Percentiles rank a stretch among this genome's conserved stretches.
phyloP scores from a whole-genome alignment of 176 grass and related monocot species.

The Hyparrhenia diplandra region DNA sequence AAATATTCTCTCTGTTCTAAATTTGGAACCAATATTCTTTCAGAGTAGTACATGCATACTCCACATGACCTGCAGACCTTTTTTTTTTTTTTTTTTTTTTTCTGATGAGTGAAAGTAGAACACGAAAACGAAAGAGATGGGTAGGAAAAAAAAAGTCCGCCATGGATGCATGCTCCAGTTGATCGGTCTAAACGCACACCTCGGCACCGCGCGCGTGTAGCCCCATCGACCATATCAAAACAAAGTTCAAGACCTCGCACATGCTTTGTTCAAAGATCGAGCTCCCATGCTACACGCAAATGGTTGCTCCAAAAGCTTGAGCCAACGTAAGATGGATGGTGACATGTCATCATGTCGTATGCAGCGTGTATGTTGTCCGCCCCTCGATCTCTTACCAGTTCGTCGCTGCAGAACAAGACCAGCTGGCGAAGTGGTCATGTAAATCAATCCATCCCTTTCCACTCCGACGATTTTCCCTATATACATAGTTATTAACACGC shows the following conservation, averaged over 20 bases:
- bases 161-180: background rate
- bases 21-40: too few relatives aligned
- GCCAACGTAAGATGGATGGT: background rate
- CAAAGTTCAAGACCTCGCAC: background rate
- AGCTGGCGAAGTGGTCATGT: background rate
- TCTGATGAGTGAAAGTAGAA: too few relatives aligned
- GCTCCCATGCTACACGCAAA: too few relatives aligned
- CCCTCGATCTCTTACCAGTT: conserved; percentile 12
- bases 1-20: too few relatives aligned
- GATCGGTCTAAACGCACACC: background rate
- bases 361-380: too few relatives aligned
- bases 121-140: background rate
- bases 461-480: too few relatives aligned
- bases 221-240: background rate
- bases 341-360: background rate
- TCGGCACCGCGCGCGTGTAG: background rate
- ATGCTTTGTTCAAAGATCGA: background rate
- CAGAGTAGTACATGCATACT: too few relatives aligned
- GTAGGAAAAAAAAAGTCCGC: background rate
- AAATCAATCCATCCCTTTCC: too few relatives aligned
- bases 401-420: background rate
- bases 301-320: too few relatives aligned
- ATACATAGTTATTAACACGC: too few relatives aligned
- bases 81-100: too few relatives aligned
- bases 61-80: too few relatives aligned